Conservation (phyloP, 2,329 filamentous ascomycete species). For the Chaetothyriales sp. region DNA sequence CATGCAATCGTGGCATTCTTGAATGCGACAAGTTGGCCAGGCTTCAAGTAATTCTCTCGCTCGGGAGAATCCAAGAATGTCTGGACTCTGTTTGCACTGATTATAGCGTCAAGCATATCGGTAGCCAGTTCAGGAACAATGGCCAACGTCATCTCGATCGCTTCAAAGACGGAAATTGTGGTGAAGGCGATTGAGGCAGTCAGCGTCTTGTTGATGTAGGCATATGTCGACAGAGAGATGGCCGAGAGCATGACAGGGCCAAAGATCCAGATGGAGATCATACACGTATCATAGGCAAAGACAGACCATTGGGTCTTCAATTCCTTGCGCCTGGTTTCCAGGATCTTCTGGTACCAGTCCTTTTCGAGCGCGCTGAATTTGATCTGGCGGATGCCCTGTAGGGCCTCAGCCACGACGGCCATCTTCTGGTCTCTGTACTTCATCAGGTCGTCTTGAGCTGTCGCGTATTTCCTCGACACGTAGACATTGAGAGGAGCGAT, state of each 20-base stretch:
- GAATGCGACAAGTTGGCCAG: conserved; percentile 48
- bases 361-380: conserved; percentile 66
- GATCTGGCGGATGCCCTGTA: conserved; percentile 69
- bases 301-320: conserved; percentile 50
- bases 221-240: conserved; percentile 54
- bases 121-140: conserved; percentile 60
- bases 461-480: conserved; percentile 49
- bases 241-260: conserved; percentile 61
- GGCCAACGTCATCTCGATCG: conserved; percentile 56
- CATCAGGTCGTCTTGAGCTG: conserved; percentile 55
- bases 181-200: conserved; percentile 65
- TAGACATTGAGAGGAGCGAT: conserved; percentile 55
- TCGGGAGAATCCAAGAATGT: conserved; percentile 55
- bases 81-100: conserved; percentile 59
- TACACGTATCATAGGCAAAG: conserved; percentile 47
- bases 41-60: conserved; percentile 38
- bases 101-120: conserved; percentile 53
- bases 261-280: conserved; percentile 55
- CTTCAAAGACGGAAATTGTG: conserved; percentile 56
- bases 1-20: conserved; percentile 56
- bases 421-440: conserved; percentile 61
- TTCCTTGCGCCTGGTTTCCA: conserved; percentile 49
- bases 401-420: conserved; percentile 57
- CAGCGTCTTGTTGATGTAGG: conserved; percentile 46
- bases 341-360: conserved; percentile 59